Base-by-base conservation (phyloP, 305 asterid genomes). In the Fraxinus greggii region DNA sequence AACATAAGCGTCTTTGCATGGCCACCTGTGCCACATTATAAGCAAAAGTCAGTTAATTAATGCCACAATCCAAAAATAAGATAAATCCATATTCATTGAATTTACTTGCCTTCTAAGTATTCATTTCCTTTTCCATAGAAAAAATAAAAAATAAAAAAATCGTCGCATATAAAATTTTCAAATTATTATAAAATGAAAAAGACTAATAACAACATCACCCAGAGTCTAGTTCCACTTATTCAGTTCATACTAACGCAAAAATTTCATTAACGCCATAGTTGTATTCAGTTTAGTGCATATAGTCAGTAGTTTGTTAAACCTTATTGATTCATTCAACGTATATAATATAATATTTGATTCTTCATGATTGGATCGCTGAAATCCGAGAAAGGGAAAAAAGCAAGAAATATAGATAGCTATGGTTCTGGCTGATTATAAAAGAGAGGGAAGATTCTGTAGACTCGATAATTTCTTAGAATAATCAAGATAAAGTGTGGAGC, bases 1-100 rank as follows among this genome's bases (percentile, higher is more conserved):
- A 93, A 92, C 97, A 93, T 93, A 28, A 93, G 94, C 17, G 97
- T 93, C 90, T 93, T 93, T 5, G 98, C 98, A 8, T 90, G 92
- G 5, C 98, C 98, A 72, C 75, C 75, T 70, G 23, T 23, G 61
- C 23, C 56, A 28, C 79, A 75, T 42, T 42, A 42, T 56, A 79
- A 23, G 28, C 8, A 67, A 13, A 36, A 74, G 32, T 36, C 63
- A 29, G 32, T 38, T 26, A 3, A 67, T 36, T 23, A 72, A 24
- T 45, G 24, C 45, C 10, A 63, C 32, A 63, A 63, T 24, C n/a
- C n/a, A 26, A 26, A 63, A 63, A 10, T 23, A 61, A 23, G 28
- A 23, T 61, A 23, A 61, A 61, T 23, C 17, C 32, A 23, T 56
- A 56, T 19, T 56, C 26, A n/a, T n/a, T 56, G 10, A 19, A 56